phyloP scores from a whole-genome alignment of 805 yeast species.

The Tetrapisispora phaffii region DNA sequence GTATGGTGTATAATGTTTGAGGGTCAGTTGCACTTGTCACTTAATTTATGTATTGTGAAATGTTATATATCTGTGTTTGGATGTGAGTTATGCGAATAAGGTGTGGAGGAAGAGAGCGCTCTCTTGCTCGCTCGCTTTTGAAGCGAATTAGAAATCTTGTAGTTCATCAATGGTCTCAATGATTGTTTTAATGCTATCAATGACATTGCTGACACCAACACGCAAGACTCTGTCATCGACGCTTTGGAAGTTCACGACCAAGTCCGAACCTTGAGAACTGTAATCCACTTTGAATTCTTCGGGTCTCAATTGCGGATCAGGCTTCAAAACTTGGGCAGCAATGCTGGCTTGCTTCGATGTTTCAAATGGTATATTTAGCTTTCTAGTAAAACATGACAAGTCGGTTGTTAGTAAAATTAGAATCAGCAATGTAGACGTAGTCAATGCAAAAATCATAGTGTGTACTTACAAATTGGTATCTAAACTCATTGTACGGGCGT shows the following conservation, averaged over 20 bases:
- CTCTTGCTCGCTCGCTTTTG: no score
- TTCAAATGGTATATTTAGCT: slow-evolving; percentile 55
- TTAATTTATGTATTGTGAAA: no score
- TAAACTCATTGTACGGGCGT: neutral
- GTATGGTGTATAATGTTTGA: no score
- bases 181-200: slow-evolving; percentile 67
- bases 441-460: neutral
- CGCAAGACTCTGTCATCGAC: slow-evolving; percentile 65
- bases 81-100: no score
- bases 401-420: slow-evolving; percentile 4
- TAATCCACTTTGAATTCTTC: slow-evolving; percentile 49
- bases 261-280: slow-evolving; percentile 25
- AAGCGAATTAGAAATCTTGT: neutral
- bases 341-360: slow-evolving; percentile 48
- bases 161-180: slow-evolving; percentile 68
- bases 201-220: slow-evolving; percentile 72
- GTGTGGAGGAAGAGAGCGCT: no score
- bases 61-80: no score
- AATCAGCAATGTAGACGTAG: no score
- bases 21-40: no score
- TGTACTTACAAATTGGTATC: slow-evolving; percentile 2
- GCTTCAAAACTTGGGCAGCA: slow-evolving; percentile 50
- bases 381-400: slow-evolving; percentile 21
- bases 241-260: slow-evolving; percentile 46
- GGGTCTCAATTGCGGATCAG: slow-evolving; percentile 75